Conservation (phyloP, 805 yeast species). For the Spathaspora boniae region DNA sequence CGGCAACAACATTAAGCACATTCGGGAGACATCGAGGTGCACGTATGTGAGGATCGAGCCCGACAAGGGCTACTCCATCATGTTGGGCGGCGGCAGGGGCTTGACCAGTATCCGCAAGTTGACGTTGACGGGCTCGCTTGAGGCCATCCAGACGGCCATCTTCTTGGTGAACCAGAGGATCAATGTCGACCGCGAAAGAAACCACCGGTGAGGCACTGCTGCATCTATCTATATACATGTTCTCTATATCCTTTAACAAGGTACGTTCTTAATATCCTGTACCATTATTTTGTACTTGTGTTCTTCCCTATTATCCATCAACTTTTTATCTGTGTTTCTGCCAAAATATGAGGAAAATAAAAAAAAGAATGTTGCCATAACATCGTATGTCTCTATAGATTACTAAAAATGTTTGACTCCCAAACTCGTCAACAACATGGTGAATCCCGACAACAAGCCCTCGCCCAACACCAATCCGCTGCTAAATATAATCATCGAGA, state of each 20-base stretch:
- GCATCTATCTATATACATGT: neutral
- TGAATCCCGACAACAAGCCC: conserved; percentile 80
- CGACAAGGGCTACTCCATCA: conserved; percentile 48
- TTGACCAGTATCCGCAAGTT: conserved; percentile 50
- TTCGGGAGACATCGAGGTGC: conserved; percentile 68
- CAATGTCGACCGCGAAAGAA: conserved; percentile 59
- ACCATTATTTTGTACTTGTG: neutral
- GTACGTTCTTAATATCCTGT: neutral
- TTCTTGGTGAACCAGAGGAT: conserved; percentile 69
- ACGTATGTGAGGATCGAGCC: conserved; percentile 71
- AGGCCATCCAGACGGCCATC: conserved; percentile 69
- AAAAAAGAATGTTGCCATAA: neutral
- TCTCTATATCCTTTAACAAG: neutral
- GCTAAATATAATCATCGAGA: conserved; percentile 80
- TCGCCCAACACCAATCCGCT: conserved; percentile 93
- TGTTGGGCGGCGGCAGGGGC: conserved; percentile 44
- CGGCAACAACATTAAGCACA: conserved; percentile 76
- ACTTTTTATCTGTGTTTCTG: neutral
- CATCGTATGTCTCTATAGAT: neutral
- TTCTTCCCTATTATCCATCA: neutral
- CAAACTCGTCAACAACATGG: conserved; percentile 72
- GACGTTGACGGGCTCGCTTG: conserved; percentile 63
- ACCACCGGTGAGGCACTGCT: conserved; percentile 15
- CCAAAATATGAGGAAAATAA: neutral
- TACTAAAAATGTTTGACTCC: conserved; percentile 31